Base-by-base conservation (phyloP, 2,329 filamentous ascomycete species). In the Camptophora hylomeconis region DNA sequence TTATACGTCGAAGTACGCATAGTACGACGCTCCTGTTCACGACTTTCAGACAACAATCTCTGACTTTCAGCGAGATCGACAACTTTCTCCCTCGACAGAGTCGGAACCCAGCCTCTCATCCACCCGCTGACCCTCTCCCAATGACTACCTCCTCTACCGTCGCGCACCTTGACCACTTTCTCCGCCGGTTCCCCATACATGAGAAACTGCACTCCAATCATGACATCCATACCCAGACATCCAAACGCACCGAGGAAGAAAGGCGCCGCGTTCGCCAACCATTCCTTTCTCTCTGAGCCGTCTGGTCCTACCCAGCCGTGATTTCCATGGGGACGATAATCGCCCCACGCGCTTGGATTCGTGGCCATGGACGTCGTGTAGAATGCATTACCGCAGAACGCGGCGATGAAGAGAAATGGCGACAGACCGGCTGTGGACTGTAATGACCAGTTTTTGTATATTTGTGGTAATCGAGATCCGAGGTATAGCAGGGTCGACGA, bases 241-340 rank as follows among this genome's bases (percentile, higher is more conserved):
- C 74, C 73, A 2, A 71, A 70, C 5, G 74, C 72, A 5, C 74
- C 74, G 0, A 78, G 58, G 48, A 72, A 77, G 49, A 79, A 79
- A 0, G 74, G 74, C 8, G 65, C 50, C 1, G 72, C 67, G 6
- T 65, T 61, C 3, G 58, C 49, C 6, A 75, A 57, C 73, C 73
- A 79, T 26, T 65, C 61, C 6, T 38, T 38, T 2, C 69, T 58
- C 11, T 64, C 52, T 39, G 61, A 73, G 3, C 73, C 73, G 7
- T 64, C 53, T 2, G 50, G 42, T 7, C 64, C 69, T 2, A 64
- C 72, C 71, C 74, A 76, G 31, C 70, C 70, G 26, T 68, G 62
- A 5, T 60, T 57, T 13, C 71, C 69, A 42, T 72, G 61, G 0
- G 73, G 54, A 1, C 57, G 54, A 30, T 65, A 70, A 39, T 69